Conservation (phyloP, 108 stramenopile genomes). For the Aurantiochytrium sp. region DNA sequence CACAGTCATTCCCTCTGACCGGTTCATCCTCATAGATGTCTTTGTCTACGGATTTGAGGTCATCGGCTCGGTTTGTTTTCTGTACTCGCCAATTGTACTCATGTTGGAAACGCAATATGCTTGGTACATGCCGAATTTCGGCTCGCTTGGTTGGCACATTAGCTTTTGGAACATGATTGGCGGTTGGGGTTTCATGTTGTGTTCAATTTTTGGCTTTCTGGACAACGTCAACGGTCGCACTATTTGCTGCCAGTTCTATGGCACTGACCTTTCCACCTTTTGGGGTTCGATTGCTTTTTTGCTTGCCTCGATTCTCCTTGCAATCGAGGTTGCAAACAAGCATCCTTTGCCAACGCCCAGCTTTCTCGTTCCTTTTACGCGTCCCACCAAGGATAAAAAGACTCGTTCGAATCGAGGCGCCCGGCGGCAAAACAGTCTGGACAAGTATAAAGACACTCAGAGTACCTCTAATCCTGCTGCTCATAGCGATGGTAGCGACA, state of each 20-base stretch:
- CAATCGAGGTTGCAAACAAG: neutral
- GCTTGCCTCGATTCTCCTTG: neutral
- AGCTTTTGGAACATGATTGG: neutral
- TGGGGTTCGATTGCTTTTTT: neutral
- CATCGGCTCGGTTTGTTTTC: neutral
- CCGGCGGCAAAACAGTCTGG: no score
- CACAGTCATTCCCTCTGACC: neutral
- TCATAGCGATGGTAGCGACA: no score
- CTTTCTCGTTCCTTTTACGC: neutral
- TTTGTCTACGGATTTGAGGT: neutral
- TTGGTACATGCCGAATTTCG: neutral
- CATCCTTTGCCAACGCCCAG: neutral
- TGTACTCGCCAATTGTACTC: neutral
- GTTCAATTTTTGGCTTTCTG: neutral
- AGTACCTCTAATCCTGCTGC: no score
- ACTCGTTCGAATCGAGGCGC: neutral
- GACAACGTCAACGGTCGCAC: neutral
- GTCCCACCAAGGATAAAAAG: neutral
- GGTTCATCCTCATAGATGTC: neutral
- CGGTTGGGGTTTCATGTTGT: neutral
- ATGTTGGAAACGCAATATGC: neutral
- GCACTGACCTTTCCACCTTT: neutral
- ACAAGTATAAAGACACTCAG: no score
- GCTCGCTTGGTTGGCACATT: neutral
- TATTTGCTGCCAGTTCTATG: neutral